phyloP scores from a whole-genome alignment of 1,284 basidiomycete species.

The Sparassis latifolia region DNA sequence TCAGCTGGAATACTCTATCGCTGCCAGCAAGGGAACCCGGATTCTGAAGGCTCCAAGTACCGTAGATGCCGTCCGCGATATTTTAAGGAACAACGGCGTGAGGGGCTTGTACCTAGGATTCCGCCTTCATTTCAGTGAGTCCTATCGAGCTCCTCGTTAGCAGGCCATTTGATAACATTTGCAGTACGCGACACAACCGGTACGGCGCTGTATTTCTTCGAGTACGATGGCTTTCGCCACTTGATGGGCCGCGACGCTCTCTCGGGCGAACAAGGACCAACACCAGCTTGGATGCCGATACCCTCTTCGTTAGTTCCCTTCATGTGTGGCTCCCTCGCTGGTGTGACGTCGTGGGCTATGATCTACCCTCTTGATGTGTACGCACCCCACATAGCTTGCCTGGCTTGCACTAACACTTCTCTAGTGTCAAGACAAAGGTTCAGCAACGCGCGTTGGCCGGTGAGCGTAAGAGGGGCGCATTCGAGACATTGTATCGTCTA shows the following conservation, averaged over 20 bases:
- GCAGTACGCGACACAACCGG: slow-evolving; percentile 76
- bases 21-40: slow-evolving; percentile 64
- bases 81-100: slow-evolving; percentile 60
- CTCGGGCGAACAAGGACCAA: slow-evolving; percentile 69
- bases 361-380: slow-evolving; percentile 83
- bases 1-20: slow-evolving; percentile 93
- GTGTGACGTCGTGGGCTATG: slow-evolving; percentile 80
- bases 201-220: slow-evolving; percentile 81
- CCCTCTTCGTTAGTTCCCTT: slow-evolving; percentile 76
- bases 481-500: slow-evolving; percentile 71
- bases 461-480: slow-evolving; percentile 57
- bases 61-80: slow-evolving; percentile 66
- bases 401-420: slow-evolving; percentile 4
- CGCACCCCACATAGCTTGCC: slow-evolving; percentile 22
- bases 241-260: slow-evolving; percentile 60
- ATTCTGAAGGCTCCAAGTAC: slow-evolving; percentile 69
- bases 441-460: slow-evolving; percentile 85
- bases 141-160: background rate
- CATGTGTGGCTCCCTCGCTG: slow-evolving; percentile 77
- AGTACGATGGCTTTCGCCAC: slow-evolving; percentile 82
- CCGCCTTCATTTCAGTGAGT: slow-evolving; percentile 69
- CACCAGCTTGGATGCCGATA: slow-evolving; percentile 74
- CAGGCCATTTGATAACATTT: background rate
- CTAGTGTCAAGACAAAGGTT: slow-evolving; percentile 87
- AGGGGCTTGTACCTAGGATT: slow-evolving; percentile 80